Evolutionary conservation across 305 asterid species (phyloP).

Genomic region (Salvia sclarea): DNA sequence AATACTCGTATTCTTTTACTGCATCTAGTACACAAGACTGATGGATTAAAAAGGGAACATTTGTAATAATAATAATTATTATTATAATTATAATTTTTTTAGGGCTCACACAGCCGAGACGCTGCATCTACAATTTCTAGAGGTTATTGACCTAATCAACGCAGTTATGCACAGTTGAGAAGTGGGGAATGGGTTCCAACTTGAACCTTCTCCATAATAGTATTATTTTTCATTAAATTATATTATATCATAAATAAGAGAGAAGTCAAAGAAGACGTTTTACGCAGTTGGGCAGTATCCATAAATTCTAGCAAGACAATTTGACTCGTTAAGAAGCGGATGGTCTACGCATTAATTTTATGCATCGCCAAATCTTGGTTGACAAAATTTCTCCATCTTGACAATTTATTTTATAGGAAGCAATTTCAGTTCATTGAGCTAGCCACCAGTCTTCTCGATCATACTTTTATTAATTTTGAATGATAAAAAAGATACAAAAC

Average conservation of each 20-base stretch:
- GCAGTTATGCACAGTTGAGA: background rate
- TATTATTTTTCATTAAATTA: too few relatives aligned
- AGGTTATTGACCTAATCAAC: constrained; percentile 2
- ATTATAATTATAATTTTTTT: too few relatives aligned
- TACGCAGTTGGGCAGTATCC: constrained; percentile 13
- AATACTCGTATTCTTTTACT: too few relatives aligned
- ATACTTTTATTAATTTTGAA: background rate
- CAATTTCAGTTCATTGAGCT: background rate
- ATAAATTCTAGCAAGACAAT: constrained; percentile 24
- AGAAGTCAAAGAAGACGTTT: constrained; percentile 27
- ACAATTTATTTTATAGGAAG: background rate
- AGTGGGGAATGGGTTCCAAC: background rate
- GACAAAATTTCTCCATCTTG: constrained; percentile 24
- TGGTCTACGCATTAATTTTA: constrained; percentile 30
- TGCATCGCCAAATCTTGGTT: too few relatives aligned
- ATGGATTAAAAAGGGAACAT: too few relatives aligned
- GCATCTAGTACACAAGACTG: too few relatives aligned
- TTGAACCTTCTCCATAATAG: background rate
- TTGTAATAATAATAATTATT: background rate
- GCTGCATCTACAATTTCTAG: background rate
- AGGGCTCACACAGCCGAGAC: background rate
- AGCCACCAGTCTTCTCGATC: background rate
- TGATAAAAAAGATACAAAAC: background rate
- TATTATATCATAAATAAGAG: too few relatives aligned
- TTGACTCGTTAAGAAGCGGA: constrained; percentile 6